Conservation (phyloP, 106 monocot species). For the Acanthochlamys bracteata region DNA sequence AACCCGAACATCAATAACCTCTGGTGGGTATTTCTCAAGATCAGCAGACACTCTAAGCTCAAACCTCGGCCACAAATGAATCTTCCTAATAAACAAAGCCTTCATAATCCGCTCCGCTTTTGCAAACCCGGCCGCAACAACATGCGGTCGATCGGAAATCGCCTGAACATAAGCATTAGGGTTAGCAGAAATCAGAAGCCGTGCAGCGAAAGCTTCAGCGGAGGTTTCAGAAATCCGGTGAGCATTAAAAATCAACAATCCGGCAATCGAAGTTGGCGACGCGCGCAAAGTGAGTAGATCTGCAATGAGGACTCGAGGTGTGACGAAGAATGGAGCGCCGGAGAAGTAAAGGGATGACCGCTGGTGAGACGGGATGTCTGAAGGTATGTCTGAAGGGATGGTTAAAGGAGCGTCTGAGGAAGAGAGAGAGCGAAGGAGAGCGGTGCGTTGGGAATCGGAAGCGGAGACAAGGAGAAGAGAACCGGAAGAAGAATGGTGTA, state of each 20-base stretch:
- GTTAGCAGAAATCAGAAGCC: conserved; percentile 41
- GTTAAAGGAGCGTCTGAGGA: conserved; percentile 3
- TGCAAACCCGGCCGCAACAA: conserved; percentile 72
- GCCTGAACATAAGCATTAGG: conserved; percentile 35
- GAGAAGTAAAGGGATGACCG: conserved; percentile 53
- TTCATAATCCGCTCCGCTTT: conserved; percentile 89
- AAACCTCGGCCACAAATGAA: conserved; percentile 92
- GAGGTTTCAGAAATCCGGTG: conserved; percentile 81
- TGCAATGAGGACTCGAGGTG: conserved; percentile 25
- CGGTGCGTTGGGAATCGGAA: conserved; percentile 46
- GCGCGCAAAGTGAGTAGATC: conserved; percentile 30
- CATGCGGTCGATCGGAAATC: conserved; percentile 72
- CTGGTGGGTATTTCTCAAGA: conserved; percentile 65
- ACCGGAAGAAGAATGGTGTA: conserved; percentile 45
- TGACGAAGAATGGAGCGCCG: conserved; percentile 41
- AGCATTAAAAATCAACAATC: conserved; percentile 57
- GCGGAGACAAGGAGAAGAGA: conserved; percentile 68
- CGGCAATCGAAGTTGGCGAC: conserved; percentile 15
- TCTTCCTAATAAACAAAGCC: conserved; percentile 52
- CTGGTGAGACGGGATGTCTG: conserved; percentile 56
- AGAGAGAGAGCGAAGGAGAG: conserved; percentile 36
- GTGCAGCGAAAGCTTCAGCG: conserved; percentile 74
- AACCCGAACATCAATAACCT: conserved; percentile 81
- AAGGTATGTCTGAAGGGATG: conserved; percentile 38
- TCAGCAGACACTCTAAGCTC: conserved; percentile 75